These are phyloP conservation scores for Prunus salicina DNA, from an alignment of 306 rosid species.

Conservation along the genomic window DNA sequence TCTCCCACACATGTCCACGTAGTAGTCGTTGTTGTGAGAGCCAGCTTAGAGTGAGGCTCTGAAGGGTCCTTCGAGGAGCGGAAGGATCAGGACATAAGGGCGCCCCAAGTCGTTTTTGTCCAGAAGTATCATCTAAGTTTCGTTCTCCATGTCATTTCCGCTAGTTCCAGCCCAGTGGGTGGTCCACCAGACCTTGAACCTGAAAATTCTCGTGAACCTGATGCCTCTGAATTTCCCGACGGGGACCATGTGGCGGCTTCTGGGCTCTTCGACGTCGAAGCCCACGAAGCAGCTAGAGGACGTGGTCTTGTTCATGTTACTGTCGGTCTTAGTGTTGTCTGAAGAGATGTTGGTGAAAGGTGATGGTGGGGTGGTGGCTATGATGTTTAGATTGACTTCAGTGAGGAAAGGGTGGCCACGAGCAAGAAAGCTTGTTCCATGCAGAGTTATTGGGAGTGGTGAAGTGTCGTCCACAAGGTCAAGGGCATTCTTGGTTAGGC, in stretches of 20 bases:
- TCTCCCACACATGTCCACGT: slow-evolving; percentile 55
- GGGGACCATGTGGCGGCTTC: slow-evolving; percentile 42
- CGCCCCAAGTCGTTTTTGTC: slow-evolving; percentile 31
- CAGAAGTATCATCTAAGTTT: slow-evolving; percentile 58
- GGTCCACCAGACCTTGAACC: slow-evolving; percentile 82
- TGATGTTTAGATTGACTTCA: slow-evolving; percentile 48
- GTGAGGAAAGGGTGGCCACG: slow-evolving; percentile 54
- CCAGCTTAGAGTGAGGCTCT: slow-evolving; percentile 52
- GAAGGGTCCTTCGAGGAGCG: slow-evolving; percentile 57
- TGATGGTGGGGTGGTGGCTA: slow-evolving; percentile 37
- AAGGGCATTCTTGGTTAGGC: slow-evolving; percentile 33
- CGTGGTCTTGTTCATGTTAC: slow-evolving; percentile 1
- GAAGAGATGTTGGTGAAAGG: neutral
- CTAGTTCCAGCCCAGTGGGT: slow-evolving; percentile 56
- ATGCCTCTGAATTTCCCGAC: slow-evolving; percentile 45
- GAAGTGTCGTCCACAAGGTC: slow-evolving; percentile 1
- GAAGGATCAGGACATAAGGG: slow-evolving; percentile 59
- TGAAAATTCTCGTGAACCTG: slow-evolving; percentile 55
- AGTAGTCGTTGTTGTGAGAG: neutral
- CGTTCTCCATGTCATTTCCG: slow-evolving; percentile 50
- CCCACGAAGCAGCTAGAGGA: slow-evolving; percentile 53
- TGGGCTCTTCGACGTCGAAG: slow-evolving; percentile 35
- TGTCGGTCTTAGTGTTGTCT: too few relatives aligned
- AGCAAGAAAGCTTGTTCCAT: slow-evolving; percentile 44
- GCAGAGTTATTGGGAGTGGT: slow-evolving; percentile 30